Evolutionary conservation across 805 yeast genomes (phyloP).

Genomic region (Tetrapisispora taiwanensis): DNA sequence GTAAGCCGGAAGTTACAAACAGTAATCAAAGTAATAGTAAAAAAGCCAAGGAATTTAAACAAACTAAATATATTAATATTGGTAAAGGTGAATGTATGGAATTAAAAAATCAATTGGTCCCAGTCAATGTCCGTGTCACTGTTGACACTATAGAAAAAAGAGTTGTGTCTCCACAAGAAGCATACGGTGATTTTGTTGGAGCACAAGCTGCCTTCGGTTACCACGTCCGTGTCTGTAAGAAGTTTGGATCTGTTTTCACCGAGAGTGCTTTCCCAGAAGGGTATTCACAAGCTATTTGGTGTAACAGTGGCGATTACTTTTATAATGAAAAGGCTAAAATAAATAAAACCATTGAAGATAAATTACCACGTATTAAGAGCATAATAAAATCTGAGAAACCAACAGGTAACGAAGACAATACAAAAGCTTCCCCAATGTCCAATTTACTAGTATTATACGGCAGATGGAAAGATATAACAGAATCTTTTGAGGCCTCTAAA

Average conservation of each 20-base stretch:
- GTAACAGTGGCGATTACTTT: constrained; percentile 59
- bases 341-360: constrained; percentile 13
- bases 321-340: constrained; percentile 23
- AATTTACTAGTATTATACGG: constrained; percentile 50
- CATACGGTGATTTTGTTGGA: constrained; percentile 53
- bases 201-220: constrained; percentile 59
- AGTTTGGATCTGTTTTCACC: constrained; percentile 57
- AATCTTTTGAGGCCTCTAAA: constrained; percentile 43
- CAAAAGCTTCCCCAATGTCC: constrained; percentile 2
- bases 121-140: constrained; percentile 71
- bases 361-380: constrained; percentile 22
- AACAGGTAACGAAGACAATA: background rate
- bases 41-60: constrained; percentile 40
- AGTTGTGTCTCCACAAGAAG: constrained; percentile 61
- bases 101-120: constrained; percentile 51
- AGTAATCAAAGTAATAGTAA: constrained; percentile 11
- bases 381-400: constrained; percentile 10
- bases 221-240: constrained; percentile 55
- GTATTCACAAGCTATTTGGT: constrained; percentile 55
- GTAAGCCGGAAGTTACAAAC: constrained; percentile 23
- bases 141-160: constrained; percentile 53
- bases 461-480: constrained; percentile 46
- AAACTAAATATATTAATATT: constrained; percentile 67
- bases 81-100: constrained; percentile 55
- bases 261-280: constrained; percentile 58